Base-by-base conservation (phyloP, 2,329 filamentous ascomycete species). In the Penicillium glabrum region DNA sequence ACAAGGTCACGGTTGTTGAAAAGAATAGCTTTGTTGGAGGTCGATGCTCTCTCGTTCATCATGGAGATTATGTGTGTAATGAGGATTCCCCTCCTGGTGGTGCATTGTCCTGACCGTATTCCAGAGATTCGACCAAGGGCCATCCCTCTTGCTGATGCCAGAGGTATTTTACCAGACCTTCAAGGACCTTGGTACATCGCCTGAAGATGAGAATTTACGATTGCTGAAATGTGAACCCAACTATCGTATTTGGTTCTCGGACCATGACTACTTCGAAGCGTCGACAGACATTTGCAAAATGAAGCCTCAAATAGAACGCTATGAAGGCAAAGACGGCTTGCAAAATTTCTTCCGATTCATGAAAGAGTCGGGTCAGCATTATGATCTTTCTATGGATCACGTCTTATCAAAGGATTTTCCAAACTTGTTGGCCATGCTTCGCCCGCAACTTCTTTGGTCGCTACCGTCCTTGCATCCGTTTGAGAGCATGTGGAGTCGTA, bases 1-100 rank as follows among this genome's bases (percentile, higher is more conserved):
- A 88, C 70, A 71, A 80, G 33, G 89, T 91, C n/a, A 91, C 87
- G 0, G 86, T 91, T 1, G 75, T 91, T n/a, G 89, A 92, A 73
- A 91, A 91, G 78, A 91, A 91, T 67, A 76, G 77, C 55, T 89
- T 89, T 69, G 87, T 85, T 0, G 89, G 89, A 46, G 89, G 89
- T 4, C 80, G 89, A 53, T 91, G 88, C 73, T 88, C 84, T 45
- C 74, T 91, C 26, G 80, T 91, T 37, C 76, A 83, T 51, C 76
- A 83, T 57, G 75, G 83, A 47, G 85, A 83, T 53, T 85, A 86
- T 71, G 84, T 80, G 66, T 48, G 73, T 54, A 26, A 41, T 14
- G 19, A 13, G 1, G 1, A 11, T 19, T 14, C 14, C 2, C 7
- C 10, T 7, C 5, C 39, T 23, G 23, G 2, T 23, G 13, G 11